phyloP scores from a whole-genome alignment of 1,284 basidiomycete genomes.

The Rhodotorula sp. region DNA sequence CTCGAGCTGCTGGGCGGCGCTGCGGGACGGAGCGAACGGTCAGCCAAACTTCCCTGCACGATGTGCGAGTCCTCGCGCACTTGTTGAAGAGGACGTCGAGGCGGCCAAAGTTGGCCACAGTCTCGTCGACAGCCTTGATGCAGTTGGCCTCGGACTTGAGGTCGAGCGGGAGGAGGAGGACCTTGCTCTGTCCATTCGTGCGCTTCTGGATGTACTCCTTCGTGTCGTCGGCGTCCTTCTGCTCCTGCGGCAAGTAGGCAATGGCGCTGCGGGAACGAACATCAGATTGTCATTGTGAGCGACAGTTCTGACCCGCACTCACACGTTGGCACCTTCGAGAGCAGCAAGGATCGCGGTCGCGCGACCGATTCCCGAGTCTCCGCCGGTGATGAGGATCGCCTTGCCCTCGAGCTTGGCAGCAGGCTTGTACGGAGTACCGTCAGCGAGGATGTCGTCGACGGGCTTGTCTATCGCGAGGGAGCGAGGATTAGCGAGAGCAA shows the following conservation, averaged over 20 bases:
- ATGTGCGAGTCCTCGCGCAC: background rate
- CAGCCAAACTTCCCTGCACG: background rate
- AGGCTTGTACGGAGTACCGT: conserved; percentile 51
- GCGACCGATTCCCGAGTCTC: conserved; percentile 58
- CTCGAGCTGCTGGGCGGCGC: conserved; percentile 57
- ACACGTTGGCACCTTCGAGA: conserved; percentile 60
- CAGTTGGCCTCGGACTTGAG: conserved; percentile 55
- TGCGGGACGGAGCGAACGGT: background rate
- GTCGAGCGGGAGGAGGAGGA: conserved; percentile 54
- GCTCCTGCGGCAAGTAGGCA: conserved; percentile 56
- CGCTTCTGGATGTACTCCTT: conserved; percentile 16
- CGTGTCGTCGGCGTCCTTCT: conserved; percentile 51
- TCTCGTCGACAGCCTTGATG: conserved; percentile 52
- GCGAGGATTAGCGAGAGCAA: background rate
- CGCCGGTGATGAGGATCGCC: conserved; percentile 54
- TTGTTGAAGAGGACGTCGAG: conserved; percentile 60
- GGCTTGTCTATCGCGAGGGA: conserved; percentile 6
- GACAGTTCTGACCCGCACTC: background rate
- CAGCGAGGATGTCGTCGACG: conserved; percentile 56
- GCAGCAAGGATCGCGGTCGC: conserved; percentile 51
- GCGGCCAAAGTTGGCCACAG: conserved; percentile 52
- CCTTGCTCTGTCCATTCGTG: conserved; percentile 44
- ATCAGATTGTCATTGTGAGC: background rate
- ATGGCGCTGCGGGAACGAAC: conserved; percentile 48
- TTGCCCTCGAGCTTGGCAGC: conserved; percentile 29